These are phyloP conservation scores for Claviceps purpurea DNA, from an alignment of 2,329 filamentous ascomycete genomes.

Conservation along the genomic window DNA sequence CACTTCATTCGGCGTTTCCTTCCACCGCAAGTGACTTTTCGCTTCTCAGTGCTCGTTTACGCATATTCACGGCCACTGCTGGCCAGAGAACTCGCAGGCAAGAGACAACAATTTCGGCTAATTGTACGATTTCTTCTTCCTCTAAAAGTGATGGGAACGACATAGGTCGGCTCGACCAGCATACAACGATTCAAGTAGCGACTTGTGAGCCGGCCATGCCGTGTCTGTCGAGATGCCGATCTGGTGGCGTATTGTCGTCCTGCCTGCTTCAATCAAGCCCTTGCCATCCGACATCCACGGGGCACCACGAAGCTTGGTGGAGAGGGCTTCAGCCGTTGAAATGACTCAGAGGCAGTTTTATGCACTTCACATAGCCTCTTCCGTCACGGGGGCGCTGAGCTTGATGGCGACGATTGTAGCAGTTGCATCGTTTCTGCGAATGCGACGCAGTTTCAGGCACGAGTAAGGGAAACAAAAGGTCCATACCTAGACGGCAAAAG, in stretches of 20 bases:
- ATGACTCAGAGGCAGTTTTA: neutral
- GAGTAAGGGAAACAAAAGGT: constrained; percentile 22
- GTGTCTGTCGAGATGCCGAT: constrained; percentile 1
- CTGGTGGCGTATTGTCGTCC: constrained; percentile 1
- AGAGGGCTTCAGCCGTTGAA: neutral
- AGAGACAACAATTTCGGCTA: neutral
- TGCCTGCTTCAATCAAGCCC: neutral
- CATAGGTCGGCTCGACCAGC: neutral
- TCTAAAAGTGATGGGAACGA: neutral
- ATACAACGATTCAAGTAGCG: neutral
- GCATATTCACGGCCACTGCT: neutral
- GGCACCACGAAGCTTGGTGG: neutral
- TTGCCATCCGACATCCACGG: neutral
- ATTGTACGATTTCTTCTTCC: neutral
- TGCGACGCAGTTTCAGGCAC: constrained; percentile 62
- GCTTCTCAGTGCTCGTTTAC: neutral
- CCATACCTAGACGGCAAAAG: neutral
- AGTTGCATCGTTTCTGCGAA: constrained; percentile 60
- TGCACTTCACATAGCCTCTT: constrained; percentile 16
- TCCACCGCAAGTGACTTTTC: neutral
- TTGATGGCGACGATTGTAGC: constrained; percentile 40
- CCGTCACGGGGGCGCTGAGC: constrained; percentile 37
- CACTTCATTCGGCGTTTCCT: neutral
- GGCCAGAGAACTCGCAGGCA: too few species aligned
- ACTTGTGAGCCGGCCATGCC: neutral